Percentiles rank a stretch among this genome's conserved stretches.
phyloP scores from a whole-genome alignment of 2,329 filamentous ascomycete genomes.

The Diaporthe citri region DNA sequence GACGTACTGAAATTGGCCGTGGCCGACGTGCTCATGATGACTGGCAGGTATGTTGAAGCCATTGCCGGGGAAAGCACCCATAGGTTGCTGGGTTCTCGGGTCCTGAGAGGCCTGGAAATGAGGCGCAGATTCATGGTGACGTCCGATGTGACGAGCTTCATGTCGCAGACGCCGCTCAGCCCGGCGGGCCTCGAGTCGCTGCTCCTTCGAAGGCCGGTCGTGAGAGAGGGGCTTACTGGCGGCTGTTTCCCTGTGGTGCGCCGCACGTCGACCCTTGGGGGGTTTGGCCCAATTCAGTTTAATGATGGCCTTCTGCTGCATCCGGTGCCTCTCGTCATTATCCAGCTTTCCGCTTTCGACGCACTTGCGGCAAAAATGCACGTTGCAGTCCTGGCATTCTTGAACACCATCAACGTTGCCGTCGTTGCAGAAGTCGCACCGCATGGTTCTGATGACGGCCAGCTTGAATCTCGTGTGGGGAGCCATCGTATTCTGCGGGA shows the following conservation, averaged over 20 bases:
- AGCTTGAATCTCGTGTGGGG: not conserved
- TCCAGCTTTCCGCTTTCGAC: not conserved
- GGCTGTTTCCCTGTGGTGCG: not conserved
- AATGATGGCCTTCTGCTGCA: not conserved
- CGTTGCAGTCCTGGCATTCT: not conserved
- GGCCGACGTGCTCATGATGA: not conserved
- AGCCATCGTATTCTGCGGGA: not conserved
- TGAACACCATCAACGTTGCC: not conserved
- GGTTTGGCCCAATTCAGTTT: not conserved
- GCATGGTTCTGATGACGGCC: constrained; percentile 4
- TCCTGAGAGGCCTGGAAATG: not conserved
- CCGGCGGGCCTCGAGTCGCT: not conserved
- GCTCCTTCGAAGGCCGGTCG: not conserved
- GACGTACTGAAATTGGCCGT: not conserved
- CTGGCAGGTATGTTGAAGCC: not conserved
- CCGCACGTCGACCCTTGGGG: not conserved
- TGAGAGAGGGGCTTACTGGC: not conserved
- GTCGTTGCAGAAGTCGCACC: constrained; percentile 22
- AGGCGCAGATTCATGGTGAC: not conserved
- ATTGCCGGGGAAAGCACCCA: not conserved
- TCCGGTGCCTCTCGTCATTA: not conserved
- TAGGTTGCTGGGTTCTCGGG: not conserved
- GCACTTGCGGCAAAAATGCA: constrained; percentile 12
- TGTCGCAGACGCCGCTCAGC: not conserved
- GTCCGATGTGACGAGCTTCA: not conserved